Evolutionary conservation across 2,329 filamentous ascomycete species (phyloP).

Genomic region (Dactylellina sp.): DNA sequence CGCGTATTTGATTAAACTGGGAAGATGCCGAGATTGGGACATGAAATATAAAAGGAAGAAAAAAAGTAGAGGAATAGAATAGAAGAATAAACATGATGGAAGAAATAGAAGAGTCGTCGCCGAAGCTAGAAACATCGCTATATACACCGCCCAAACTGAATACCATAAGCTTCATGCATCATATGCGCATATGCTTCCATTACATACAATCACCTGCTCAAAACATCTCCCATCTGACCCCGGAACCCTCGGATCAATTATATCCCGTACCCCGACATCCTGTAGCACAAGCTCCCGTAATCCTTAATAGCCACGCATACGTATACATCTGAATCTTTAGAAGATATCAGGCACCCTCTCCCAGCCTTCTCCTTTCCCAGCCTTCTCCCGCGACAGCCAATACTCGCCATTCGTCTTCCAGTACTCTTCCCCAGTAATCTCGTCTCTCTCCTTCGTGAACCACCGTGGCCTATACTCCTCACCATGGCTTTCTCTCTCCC

Average conservation of each 20-base stretch:
- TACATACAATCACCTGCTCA: conserved; percentile 3
- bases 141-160: conserved; percentile 9
- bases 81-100: background rate
- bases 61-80: background rate
- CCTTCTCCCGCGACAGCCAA: conserved; percentile 79
- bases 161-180: background rate
- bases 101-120: background rate
- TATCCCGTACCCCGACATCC: conserved; percentile 16
- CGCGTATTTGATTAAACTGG: conserved; percentile 17
- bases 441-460: conserved; percentile 80
- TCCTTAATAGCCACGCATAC: background rate
- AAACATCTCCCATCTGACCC: conserved; percentile 3
- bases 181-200: conserved; percentile 7
- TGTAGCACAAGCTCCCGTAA: background rate
- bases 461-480: conserved; percentile 86
- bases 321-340: conserved; percentile 61
- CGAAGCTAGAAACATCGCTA: conserved; percentile 7
- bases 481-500: conserved; percentile 78
- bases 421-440: conserved; percentile 85
- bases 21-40: conserved; percentile 8
- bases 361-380: conserved; percentile 75
- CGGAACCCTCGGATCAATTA: conserved; percentile 5
- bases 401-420: conserved; percentile 92
- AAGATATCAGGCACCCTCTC: conserved; percentile 82
- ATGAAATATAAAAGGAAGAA: background rate